Percentiles rank a stretch among this genome's conserved stretches.
Evolutionary conservation across 106 monocot genomes (phyloP).

Genomic region (Acorus gramineus): DNA sequence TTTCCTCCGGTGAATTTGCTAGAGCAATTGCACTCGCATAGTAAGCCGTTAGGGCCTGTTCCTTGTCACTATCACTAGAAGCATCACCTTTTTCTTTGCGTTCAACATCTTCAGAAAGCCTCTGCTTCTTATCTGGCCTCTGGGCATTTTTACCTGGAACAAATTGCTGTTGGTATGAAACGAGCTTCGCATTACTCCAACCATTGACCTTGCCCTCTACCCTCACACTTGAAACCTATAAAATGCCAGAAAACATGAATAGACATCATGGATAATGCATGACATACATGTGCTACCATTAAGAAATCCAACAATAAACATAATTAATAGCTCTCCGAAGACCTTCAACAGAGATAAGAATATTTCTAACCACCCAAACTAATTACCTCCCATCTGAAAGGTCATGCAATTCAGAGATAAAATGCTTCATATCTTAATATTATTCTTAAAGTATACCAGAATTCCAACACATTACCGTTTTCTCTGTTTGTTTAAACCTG

Average conservation of each 20-base stretch:
- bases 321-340: too few relatives aligned
- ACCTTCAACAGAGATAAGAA: too few relatives aligned
- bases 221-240: slow-evolving; percentile 21
- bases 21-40: slow-evolving; percentile 64
- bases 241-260: not conserved
- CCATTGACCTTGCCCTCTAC: slow-evolving; percentile 19
- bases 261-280: too few relatives aligned
- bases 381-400: too few relatives aligned
- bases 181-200: slow-evolving; percentile 37
- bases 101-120: slow-evolving; percentile 17
- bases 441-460: not conserved
- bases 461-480: slow-evolving; percentile 21
- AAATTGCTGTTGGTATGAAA: slow-evolving; percentile 34
- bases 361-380: too few relatives aligned
- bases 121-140: slow-evolving; percentile 53
- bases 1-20: slow-evolving; percentile 83
- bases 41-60: slow-evolving; percentile 64
- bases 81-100: slow-evolving; percentile 35
- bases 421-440: too few relatives aligned
- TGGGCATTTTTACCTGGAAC: slow-evolving; percentile 21
- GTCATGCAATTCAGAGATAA: too few relatives aligned
- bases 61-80: slow-evolving; percentile 86
- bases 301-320: too few relatives aligned
- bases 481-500: slow-evolving; percentile 19
- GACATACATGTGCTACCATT: too few relatives aligned